Evolutionary conservation across 805 yeast species (phyloP), one percentile per base, ranked within the genome.

Genomic region (Lipomyces yamanashiensis): DNA sequence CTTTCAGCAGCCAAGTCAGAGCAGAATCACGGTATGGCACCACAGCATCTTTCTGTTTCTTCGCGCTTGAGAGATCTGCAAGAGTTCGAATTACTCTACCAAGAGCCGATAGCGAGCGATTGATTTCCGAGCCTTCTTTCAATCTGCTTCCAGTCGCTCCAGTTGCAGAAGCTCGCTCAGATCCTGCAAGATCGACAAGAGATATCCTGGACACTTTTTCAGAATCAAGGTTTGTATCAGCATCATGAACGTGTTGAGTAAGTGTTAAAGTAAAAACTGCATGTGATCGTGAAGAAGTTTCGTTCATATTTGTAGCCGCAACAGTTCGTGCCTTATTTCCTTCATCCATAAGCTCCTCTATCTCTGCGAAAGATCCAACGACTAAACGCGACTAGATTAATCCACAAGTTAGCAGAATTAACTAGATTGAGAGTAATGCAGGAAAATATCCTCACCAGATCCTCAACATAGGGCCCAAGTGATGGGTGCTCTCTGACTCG

Each of bases 121-220:
- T 90, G 71, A 90, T 90, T 66, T 87, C 85, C 6, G 85, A 79
- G 1, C 96, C 96, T 73, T 90, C 96, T 23, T 63, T 60, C 21
- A 67, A 48, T 40, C 64, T 64, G 33, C 67, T 73, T 13, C 81
- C 81, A 17, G 81, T 84, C 7, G 87, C 83, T 37, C 88, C 87
- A 0, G 90, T 84, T 33, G 87, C 81, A 19, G 78, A 74, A 2
- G 87, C 84, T 58, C 93, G 79, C 73, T 90, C 96, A 0, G 93
- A 87, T 0, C 96, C 92, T 0, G 96, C 96, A 65, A 90, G 76
- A 75, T 90, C 96, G 1, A 90, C 93, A 17, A 90, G 78, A 62
- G 88, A 80, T 44, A 90, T 78, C 64, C 70, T 55, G 1, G 95
- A 87, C 0, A 81, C 74, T 68, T 83, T 83, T 66, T 82, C 85